These are phyloP conservation scores for Microbotryum intermedium DNA, from an alignment of 1,284 basidiomycete species.

Conservation along the genomic window DNA sequence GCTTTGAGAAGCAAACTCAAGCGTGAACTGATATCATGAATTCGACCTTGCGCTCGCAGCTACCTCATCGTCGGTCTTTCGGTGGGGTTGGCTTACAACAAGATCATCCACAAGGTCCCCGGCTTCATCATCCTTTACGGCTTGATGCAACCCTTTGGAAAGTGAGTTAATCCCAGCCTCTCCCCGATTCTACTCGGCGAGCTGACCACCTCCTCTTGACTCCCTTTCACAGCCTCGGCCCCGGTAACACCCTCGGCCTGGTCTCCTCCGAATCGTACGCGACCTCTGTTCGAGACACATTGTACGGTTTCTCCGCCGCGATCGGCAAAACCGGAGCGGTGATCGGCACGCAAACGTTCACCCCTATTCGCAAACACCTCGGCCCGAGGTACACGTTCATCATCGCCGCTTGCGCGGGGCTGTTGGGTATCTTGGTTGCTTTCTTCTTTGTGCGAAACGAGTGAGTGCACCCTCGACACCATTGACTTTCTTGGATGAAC, in stretches of 20 bases:
- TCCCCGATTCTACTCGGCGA: not conserved
- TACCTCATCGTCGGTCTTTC: slow-evolving; percentile 63
- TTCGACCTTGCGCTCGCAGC: not conserved
- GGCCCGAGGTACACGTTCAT: slow-evolving; percentile 53
- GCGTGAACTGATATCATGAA: too few relatives aligned
- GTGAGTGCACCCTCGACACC: slow-evolving; percentile 3
- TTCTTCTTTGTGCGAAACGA: slow-evolving; percentile 51
- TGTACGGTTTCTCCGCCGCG: slow-evolving; percentile 57
- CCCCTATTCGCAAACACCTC: slow-evolving; percentile 29
- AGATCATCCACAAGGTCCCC: slow-evolving; percentile 47
- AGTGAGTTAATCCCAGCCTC: slow-evolving; percentile 40
- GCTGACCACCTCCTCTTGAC: not conserved
- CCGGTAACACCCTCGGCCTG: slow-evolving; percentile 62
- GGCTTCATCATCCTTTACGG: slow-evolving; percentile 57
- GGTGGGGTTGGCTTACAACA: slow-evolving; percentile 59
- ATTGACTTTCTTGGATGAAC: too few relatives aligned
- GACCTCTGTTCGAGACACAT: slow-evolving; percentile 59
- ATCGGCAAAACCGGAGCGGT: slow-evolving; percentile 67
- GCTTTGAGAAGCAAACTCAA: too few relatives aligned
- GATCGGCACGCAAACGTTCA: slow-evolving; percentile 54
- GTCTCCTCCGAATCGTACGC: slow-evolving; percentile 53
- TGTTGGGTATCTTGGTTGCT: slow-evolving; percentile 55
- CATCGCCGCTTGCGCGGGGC: slow-evolving; percentile 58
- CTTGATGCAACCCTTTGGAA: slow-evolving; percentile 59
- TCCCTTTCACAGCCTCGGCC: slow-evolving; percentile 42